phyloP scores from a whole-genome alignment of 1,284 basidiomycete species.

The Boletellus deceptivus region DNA sequence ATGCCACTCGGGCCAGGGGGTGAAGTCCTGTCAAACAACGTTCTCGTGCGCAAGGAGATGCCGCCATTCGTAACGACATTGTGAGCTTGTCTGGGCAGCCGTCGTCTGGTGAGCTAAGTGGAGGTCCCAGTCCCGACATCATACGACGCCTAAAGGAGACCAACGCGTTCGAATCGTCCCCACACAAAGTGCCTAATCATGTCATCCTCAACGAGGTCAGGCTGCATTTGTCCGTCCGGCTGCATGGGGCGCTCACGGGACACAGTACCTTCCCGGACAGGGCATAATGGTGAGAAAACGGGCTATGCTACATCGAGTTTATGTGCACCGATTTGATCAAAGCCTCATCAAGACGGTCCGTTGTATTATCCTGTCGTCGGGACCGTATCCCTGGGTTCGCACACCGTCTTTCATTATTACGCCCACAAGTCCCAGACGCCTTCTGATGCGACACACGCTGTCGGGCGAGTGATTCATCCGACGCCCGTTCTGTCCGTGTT shows the following conservation, averaged over 20 bases:
- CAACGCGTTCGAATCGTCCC: slow-evolving; percentile 58
- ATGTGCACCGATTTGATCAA: slow-evolving; percentile 10
- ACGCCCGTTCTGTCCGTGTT: slow-evolving; percentile 71
- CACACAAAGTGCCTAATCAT: slow-evolving; percentile 76
- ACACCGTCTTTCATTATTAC: slow-evolving; percentile 85
- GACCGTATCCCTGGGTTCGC: slow-evolving; percentile 84
- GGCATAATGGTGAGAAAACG: slow-evolving; percentile 78
- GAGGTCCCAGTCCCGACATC: slow-evolving; percentile 64
- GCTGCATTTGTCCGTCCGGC: background rate
- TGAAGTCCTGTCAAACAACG: slow-evolving; percentile 59
- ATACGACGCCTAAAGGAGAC: slow-evolving; percentile 64
- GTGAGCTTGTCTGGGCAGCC: slow-evolving; percentile 37
- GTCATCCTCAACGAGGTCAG: slow-evolving; percentile 80
- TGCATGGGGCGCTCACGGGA: slow-evolving; percentile 6
- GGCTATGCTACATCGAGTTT: background rate
- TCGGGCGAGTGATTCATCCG: slow-evolving; percentile 57
- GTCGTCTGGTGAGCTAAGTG: slow-evolving; percentile 7
- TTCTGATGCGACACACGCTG: slow-evolving; percentile 20
- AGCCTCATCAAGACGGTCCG: slow-evolving; percentile 94
- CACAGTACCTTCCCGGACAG: slow-evolving; percentile 82
- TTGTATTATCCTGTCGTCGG: slow-evolving; percentile 87
- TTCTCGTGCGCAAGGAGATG: slow-evolving; percentile 60
- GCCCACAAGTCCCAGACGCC: slow-evolving; percentile 43
- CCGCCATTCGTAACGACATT: slow-evolving; percentile 61
- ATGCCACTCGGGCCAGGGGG: slow-evolving; percentile 50